phyloP scores from a whole-genome alignment of 305 asterid genomes.

The Fraxinus albicans region DNA sequence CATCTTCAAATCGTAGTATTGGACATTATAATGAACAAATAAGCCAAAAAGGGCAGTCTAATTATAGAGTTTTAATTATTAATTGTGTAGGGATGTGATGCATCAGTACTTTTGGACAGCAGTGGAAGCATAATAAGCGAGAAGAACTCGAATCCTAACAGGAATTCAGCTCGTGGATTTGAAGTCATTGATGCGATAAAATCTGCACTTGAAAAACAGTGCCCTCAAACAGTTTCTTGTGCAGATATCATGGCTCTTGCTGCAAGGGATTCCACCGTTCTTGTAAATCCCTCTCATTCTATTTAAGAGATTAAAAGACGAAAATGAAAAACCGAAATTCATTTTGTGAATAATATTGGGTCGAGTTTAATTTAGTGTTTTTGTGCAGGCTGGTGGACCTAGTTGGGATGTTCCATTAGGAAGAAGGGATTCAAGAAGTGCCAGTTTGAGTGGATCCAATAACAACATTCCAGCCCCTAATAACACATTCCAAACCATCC shows the following conservation, averaged over 20 bases:
- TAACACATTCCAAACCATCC: slow-evolving; percentile 82
- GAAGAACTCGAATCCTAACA: slow-evolving; percentile 45
- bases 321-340: neutral
- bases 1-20: neutral
- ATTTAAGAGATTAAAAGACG: neutral
- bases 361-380: neutral
- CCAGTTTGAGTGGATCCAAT: slow-evolving; percentile 89
- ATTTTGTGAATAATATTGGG: neutral
- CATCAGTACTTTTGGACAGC: slow-evolving; percentile 44
- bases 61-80: neutral
- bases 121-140: slow-evolving; percentile 30
- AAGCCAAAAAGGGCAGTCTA: neutral
- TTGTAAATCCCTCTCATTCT: slow-evolving; percentile 37
- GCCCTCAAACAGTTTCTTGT: slow-evolving; percentile 54
- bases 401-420: slow-evolving; percentile 86
- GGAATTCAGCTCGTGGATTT: slow-evolving; percentile 48
- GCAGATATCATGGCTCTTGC: slow-evolving; percentile 79
- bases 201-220: slow-evolving; percentile 45
- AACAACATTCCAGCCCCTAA: slow-evolving; percentile 89
- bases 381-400: slow-evolving; percentile 77
- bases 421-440: slow-evolving; percentile 77
- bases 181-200: slow-evolving; percentile 48
- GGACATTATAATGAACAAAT: neutral
- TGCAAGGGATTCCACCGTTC: slow-evolving; percentile 79
- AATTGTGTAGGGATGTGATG: slow-evolving; percentile 46